Base-by-base conservation (phyloP, 768 basidiomycete genomes). In the Russula abietina region DNA sequence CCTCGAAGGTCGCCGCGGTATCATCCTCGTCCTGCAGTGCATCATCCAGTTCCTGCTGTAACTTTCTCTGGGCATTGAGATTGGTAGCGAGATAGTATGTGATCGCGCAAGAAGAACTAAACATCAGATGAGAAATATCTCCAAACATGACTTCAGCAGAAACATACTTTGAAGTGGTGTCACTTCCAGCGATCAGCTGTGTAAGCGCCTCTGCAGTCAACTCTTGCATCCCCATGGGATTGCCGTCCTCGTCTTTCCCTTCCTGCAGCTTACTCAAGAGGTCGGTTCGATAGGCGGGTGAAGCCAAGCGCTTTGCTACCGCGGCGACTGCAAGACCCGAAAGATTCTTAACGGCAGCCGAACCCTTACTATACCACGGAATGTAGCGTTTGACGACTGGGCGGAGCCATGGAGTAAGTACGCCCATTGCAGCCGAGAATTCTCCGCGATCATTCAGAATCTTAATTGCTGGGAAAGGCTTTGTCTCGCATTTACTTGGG, bases 161-260 rank as follows among this genome's bases (percentile, higher is more conserved):
- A 22, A 43, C 86, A 64, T 67, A 91, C 90, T 96, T 97, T 51
- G 93, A 93, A 0, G 94, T 96, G 1, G 93, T 97, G 69, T 97
- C 93, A 4, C 88, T 89, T 1, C 93, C 93, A 7, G 91, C 91
- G 66, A 94, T 93, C 19, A 94, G 80, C 53, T 93, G 83, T 0
- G 92, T 93, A 22, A 91, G 74, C 50, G 89, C 88, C 75, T 97
- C 94, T 0, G 93, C 93, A 1, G 92, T 96, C 60, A 97, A 75
- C 71, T 96, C 94, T 67, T 84, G 84, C 30, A 80, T 79, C 0
- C 88, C 85, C 88, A 97, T 87, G 1, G 80, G 84, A 4, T 91
- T 83, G 17, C 93, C 94, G n/a, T 81, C 76, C 52, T 85, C 83
- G 70, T 96, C 94, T 66, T 84, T 82, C 7, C 85, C 91, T 45